Base-by-base conservation (phyloP, 441 rosid genomes). In the Gossypium lobatum region DNA sequence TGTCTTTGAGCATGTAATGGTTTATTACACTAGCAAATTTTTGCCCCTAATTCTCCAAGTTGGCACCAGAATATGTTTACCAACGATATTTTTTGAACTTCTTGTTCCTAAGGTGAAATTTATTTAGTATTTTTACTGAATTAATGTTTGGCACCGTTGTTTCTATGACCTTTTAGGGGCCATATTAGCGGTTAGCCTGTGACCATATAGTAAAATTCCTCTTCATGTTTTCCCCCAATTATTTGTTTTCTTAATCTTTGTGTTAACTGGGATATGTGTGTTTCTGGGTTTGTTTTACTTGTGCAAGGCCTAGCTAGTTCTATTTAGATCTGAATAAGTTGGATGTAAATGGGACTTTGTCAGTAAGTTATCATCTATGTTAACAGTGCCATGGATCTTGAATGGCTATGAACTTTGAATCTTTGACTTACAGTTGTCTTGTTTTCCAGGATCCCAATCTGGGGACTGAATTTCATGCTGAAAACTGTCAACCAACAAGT, bases 401-500 rank as follows among this genome's bases (percentile, higher is more conserved):
- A 23, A 31, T 54, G 28, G 62, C 13, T 31, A 53, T 54, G 18
- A 17, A 6, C 73, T 54, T 21, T 70, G 26, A 72, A 21, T 37
- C 34, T 64, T 54, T n/a, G 71, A 34, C 76, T 73, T 42, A 74
- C 23, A 2, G 11, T 17, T 21, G 16, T 28, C 14, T 55, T 73
- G 63, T 20, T 37, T 78, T 74, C 73, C 85, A 93, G 97, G 93
- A 82, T 67, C 68, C 78, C 74, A 58, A 37, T 48, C 74, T 72
- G 60, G 21, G 25, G 23, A 61, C 75, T 75, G 52, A 74, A 60
- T 25, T 25, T 75, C 61, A 45, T 34, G 75, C 78, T 61, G 89
- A 81, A 75, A 75, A 80, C 74, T 61, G 52, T 73, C 80, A 65
- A 66, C 76, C 78, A 62, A 78, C 75, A 54, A 72, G 75, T 16